Evolutionary conservation across 306 rosid species (phyloP).

Genomic region (Cucurbita maxima): DNA sequence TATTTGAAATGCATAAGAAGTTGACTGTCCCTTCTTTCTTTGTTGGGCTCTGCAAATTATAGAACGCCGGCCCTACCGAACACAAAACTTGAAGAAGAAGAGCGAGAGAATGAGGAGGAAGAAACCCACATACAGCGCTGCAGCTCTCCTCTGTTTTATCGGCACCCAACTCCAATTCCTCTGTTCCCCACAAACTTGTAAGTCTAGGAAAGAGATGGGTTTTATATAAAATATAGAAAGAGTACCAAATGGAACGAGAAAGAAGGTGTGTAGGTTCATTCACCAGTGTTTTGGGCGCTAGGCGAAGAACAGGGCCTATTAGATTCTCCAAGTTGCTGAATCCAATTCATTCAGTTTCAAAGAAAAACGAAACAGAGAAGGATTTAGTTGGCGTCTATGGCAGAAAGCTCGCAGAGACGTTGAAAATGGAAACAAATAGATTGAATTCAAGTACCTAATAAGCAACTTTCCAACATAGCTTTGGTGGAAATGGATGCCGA

Average conservation of each 20-base stretch:
- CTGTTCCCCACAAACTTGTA: conserved; percentile 4
- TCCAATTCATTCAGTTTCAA: background rate
- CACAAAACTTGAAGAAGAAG: background rate
- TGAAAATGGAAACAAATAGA: too few relatives aligned
- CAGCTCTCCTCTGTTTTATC: background rate
- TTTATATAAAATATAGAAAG: too few relatives aligned
- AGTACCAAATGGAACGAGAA: background rate
- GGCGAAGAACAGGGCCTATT: conserved; percentile 34
- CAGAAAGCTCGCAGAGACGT: too few relatives aligned
- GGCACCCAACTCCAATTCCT: conserved; percentile 2
- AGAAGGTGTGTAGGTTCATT: background rate
- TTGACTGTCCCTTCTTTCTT: too few relatives aligned
- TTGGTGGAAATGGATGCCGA: conserved; percentile 40
- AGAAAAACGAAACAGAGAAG: background rate
- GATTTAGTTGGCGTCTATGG: too few relatives aligned
- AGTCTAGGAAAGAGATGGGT: background rate
- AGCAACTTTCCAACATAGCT: conserved; percentile 40
- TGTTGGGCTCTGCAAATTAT: background rate
- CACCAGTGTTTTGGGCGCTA: conserved; percentile 41
- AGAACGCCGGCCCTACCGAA: background rate
- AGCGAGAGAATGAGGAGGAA: conserved; percentile 5
- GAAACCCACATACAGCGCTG: conserved; percentile 11
- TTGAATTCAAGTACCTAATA: conserved; percentile 27
- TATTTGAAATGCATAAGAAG: too few relatives aligned
- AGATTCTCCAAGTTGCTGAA: conserved; percentile 49